Percentiles rank a stretch among this genome's conserved stretches.
Evolutionary conservation across 306 rosid species (phyloP).

Genomic region (Calophaca sinica): DNA sequence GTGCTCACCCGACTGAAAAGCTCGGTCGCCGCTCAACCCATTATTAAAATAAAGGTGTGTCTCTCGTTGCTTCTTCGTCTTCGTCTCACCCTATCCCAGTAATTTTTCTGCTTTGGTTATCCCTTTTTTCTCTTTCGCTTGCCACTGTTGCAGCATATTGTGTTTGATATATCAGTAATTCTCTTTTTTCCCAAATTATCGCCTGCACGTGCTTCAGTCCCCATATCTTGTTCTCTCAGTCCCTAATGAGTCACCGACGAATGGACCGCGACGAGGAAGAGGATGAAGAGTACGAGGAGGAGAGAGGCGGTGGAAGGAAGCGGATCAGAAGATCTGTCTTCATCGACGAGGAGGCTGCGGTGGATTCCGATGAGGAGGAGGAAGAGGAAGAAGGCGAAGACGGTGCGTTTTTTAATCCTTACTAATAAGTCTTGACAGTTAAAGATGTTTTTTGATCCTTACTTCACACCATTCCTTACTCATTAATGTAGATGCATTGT

Average conservation of each 20-base stretch:
- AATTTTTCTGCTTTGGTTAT: too few species aligned
- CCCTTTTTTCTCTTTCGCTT: too few species aligned
- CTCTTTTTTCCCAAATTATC: too few species aligned
- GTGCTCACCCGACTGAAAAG: too few species aligned
- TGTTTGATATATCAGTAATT: too few species aligned
- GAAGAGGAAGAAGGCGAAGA: slow-evolving; percentile 95
- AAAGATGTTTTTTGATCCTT: neutral
- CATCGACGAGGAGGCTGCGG: slow-evolving; percentile 79
- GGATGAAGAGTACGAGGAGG: slow-evolving; percentile 61
- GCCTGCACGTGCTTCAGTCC: too few species aligned
- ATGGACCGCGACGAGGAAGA: slow-evolving; percentile 76
- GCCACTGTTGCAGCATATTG: too few species aligned
- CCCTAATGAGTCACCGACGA: slow-evolving; percentile 53
- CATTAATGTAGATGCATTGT: neutral
- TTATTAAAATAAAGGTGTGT: too few species aligned
- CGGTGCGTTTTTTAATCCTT: slow-evolving; percentile 57
- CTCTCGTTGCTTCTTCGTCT: too few species aligned
- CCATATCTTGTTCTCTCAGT: too few species aligned
- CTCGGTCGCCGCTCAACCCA: too few species aligned
- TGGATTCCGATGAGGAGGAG: slow-evolving; percentile 83
- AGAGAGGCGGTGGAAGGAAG: slow-evolving; percentile 64
- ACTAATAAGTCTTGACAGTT: neutral
- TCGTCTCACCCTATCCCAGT: too few species aligned
- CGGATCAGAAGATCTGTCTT: slow-evolving; percentile 68
- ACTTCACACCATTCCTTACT: neutral